A percentile compares a stretch with the other conserved stretches of the same genome.
phyloP scores from a whole-genome alignment of 106 monocot species.

The Vanilla planifolia region DNA sequence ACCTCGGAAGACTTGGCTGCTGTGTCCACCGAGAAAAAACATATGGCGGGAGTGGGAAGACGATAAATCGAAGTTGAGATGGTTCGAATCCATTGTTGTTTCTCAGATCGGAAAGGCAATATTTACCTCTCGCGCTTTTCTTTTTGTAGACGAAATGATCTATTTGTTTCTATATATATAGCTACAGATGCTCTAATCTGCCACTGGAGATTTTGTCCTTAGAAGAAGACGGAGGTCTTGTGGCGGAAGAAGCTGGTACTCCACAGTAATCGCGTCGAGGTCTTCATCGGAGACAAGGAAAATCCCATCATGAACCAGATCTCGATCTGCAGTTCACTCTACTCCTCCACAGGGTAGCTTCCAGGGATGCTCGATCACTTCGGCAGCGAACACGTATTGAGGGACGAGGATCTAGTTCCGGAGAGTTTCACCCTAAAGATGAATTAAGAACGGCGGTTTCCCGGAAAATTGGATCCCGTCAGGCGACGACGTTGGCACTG shows the following conservation, averaged over 20 bases:
- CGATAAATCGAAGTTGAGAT: conserved; percentile 50
- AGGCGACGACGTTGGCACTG: not conserved
- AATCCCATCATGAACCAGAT: conserved; percentile 68
- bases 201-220: not conserved
- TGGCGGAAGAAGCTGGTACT: conserved; percentile 94
- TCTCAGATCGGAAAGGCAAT: conserved; percentile 6
- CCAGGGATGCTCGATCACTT: too few relatives aligned
- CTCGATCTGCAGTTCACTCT: too few relatives aligned
- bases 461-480: not conserved
- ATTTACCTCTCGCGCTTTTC: too few relatives aligned
- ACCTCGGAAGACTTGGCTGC: conserved; percentile 34
- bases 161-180: too few relatives aligned
- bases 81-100: conserved; percentile 48
- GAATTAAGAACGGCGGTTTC: not conserved
- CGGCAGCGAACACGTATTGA: not conserved
- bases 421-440: not conserved
- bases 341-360: too few relatives aligned
- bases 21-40: conserved; percentile 34
- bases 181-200: not conserved
- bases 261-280: conserved; percentile 73
- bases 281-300: conserved; percentile 81
- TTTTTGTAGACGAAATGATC: too few relatives aligned
- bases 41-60: conserved; percentile 17
- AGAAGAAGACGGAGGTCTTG: conserved; percentile 45
- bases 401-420: not conserved